Percentiles rank a stretch among this genome's conserved stretches.
Evolutionary conservation across 768 basidiomycete species (phyloP).

Genomic region (Mycena filopes): DNA sequence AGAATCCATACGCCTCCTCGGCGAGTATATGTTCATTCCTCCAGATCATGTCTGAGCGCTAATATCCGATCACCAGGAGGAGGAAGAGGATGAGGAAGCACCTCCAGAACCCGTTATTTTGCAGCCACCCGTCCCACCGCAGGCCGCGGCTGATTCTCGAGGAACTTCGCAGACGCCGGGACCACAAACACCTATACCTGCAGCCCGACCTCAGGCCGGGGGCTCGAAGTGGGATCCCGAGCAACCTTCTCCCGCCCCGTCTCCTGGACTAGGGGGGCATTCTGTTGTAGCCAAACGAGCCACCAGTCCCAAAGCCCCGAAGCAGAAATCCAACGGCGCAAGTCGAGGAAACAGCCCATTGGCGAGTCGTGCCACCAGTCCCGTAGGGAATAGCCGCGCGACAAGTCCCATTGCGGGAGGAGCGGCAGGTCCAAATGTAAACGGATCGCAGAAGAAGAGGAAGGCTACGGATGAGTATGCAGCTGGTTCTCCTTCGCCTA

Average conservation of each 20-base stretch:
- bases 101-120: conserved; percentile 56
- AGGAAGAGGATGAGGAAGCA: conserved; percentile 73
- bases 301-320: conserved; percentile 81
- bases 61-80: conserved; percentile 66
- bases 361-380: conserved; percentile 65
- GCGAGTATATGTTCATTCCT: conserved; percentile 52
- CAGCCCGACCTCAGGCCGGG: conserved; percentile 44
- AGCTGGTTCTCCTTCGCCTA: conserved; percentile 42
- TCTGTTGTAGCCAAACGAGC: conserved; percentile 86
- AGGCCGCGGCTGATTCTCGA: conserved; percentile 59
- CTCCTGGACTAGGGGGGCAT: conserved; percentile 74
- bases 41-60: neutral
- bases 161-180: conserved; percentile 56
- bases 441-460: conserved; percentile 44
- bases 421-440: conserved; percentile 38
- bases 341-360: conserved; percentile 73
- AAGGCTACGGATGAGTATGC: conserved; percentile 55
- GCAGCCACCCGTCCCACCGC: conserved; percentile 54
- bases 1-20: conserved; percentile 85
- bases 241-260: conserved; percentile 56
- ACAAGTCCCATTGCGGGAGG: conserved; percentile 53
- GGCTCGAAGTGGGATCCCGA: conserved; percentile 73
- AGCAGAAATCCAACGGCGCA: conserved; percentile 57
- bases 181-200: conserved; percentile 38
- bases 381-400: conserved; percentile 54